A percentile compares a stretch with the other conserved stretches of the same genome.
These are phyloP conservation scores for Phialemonium atrogriseum DNA, from an alignment of 2,329 filamentous ascomycete species.

Conservation along the genomic window DNA sequence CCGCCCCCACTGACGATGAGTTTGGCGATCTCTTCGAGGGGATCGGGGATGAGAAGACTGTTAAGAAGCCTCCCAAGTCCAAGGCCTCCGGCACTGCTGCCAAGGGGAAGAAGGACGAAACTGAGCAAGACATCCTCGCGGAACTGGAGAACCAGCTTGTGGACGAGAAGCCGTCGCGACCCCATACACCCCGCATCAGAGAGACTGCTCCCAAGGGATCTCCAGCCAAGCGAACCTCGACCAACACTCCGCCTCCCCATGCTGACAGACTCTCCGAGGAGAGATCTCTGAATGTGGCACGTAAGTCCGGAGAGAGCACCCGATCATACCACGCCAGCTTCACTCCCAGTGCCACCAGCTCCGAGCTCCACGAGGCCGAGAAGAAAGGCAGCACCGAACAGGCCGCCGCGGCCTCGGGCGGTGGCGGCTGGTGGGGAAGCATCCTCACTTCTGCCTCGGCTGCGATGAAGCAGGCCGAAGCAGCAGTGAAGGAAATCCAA, in stretches of 20 bases:
- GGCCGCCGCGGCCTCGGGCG: conserved; percentile 23
- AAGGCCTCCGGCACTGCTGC: conserved; percentile 29
- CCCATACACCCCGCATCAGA: conserved; percentile 71
- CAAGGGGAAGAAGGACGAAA: conserved; percentile 14
- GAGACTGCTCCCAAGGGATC: conserved; percentile 37
- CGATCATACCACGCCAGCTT: conserved; percentile 64
- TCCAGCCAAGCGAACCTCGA: conserved; percentile 41
- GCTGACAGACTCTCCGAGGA: conserved; percentile 57
- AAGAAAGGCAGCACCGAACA: conserved; percentile 42
- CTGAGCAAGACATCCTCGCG: conserved; percentile 70
- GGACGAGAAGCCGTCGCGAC: conserved; percentile 63
- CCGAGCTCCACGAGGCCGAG: conserved; percentile 50
- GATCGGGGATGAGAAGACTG: conserved; percentile 43
- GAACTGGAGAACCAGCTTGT: conserved; percentile 76
- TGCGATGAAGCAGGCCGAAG: conserved; percentile 89
- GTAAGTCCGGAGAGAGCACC: conserved; percentile 73
- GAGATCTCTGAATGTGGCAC: conserved; percentile 33
- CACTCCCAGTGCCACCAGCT: conserved; percentile 59
- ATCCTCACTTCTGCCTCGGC: conserved; percentile 74
- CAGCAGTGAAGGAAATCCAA: conserved; percentile 87
- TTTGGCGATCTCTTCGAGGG: conserved; percentile 58
- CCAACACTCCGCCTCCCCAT: conserved; percentile 39
- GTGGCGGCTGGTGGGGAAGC: conserved; percentile 85
- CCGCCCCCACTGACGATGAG: conserved; percentile 49
- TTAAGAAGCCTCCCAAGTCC: conserved; percentile 37